phyloP scores from a whole-genome alignment of 805 yeast species.

The Candida methanosorbosa region DNA sequence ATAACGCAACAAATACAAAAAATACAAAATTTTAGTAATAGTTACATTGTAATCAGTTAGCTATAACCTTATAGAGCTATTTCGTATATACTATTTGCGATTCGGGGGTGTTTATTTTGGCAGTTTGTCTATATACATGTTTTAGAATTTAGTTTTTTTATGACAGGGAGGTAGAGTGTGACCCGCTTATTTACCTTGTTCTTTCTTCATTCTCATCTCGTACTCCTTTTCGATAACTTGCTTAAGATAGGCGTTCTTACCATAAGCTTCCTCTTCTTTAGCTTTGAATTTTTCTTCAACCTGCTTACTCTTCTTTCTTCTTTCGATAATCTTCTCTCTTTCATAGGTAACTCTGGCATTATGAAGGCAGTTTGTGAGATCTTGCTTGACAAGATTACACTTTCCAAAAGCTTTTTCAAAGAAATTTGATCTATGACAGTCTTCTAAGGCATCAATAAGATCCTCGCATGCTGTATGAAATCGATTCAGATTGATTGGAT shows the following conservation, averaged over 20 bases:
- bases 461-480: conserved; percentile 64
- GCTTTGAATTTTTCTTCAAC: conserved; percentile 50
- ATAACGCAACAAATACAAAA: no score
- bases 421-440: conserved; percentile 72
- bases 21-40: no score
- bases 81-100: no score
- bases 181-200: not conserved
- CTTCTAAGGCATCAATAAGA: conserved; percentile 78
- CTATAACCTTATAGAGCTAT: no score
- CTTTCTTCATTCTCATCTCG: conserved; percentile 13
- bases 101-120: no score
- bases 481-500: no score
- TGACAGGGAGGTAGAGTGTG: not conserved
- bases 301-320: conserved; percentile 47
- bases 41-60: no score
- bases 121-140: no score
- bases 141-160: no score
- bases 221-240: conserved; percentile 51
- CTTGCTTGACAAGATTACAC: conserved; percentile 80
- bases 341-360: conserved; percentile 60
- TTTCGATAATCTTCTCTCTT: conserved; percentile 42
- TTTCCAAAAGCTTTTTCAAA: conserved; percentile 66
- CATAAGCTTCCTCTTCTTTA: conserved; percentile 70
- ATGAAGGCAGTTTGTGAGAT: conserved; percentile 71
- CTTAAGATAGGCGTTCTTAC: conserved; percentile 63